Percentiles rank a stretch among this genome's conserved stretches.
Conservation (phyloP, 305 asterid genomes). For the Solanum hybrid region DNA sequence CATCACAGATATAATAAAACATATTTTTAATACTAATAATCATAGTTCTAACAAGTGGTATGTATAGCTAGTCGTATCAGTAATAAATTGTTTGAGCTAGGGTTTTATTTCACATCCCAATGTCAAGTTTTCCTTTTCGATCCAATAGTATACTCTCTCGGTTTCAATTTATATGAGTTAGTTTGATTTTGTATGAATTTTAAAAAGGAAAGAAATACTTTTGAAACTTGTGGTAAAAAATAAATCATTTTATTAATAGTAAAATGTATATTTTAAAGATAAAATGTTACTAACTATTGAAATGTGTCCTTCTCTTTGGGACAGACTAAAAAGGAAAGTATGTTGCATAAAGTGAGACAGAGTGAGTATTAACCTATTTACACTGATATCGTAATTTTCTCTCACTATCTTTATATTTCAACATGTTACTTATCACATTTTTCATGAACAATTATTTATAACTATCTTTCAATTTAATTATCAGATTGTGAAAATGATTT, state of each 20-base stretch:
- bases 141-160: background rate
- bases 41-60: background rate
- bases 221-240: too few relatives aligned
- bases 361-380: background rate
- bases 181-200: too few relatives aligned
- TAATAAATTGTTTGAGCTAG: background rate
- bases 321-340: too few relatives aligned
- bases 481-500: background rate
- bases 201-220: too few relatives aligned
- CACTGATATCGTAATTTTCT: background rate
- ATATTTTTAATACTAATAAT: background rate
- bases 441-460: background rate
- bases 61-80: background rate
- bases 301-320: too few relatives aligned
- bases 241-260: too few relatives aligned
- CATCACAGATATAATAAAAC: background rate
- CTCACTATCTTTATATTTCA: background rate
- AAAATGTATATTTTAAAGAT: too few relatives aligned
- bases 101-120: background rate
- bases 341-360: background rate
- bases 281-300: too few relatives aligned
- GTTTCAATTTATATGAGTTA: too few relatives aligned
- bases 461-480: background rate
- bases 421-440: background rate
- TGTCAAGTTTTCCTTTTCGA: background rate